These are phyloP conservation scores for Quercus engelmannii DNA, from an alignment of 306 rosid species.

Conservation along the genomic window DNA sequence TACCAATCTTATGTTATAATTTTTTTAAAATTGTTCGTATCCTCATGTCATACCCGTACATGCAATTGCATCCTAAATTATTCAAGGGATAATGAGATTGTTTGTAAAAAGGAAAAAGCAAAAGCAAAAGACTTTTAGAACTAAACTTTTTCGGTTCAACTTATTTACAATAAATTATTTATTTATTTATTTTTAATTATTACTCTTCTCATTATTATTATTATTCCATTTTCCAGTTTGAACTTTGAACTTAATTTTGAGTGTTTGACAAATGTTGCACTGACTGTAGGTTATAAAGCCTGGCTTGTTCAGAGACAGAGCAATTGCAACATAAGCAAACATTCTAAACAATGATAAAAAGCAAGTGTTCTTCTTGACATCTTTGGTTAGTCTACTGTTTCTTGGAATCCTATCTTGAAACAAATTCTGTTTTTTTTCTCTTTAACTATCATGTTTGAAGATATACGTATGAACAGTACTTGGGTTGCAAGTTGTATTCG, in stretches of 20 bases:
- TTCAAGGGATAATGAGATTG: no score
- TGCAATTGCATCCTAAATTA: no score
- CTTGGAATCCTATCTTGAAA: not conserved
- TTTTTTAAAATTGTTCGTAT: no score
- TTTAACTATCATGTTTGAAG: slow-evolving; percentile 5
- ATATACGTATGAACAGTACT: not conserved
- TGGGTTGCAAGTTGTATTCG: slow-evolving; percentile 20
- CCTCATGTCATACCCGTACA: no score
- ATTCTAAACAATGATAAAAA: not conserved
- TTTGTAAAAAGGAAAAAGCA: no score
- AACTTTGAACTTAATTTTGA: not conserved
- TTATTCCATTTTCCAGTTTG: not conserved
- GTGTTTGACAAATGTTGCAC: not conserved
- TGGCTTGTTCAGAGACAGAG: not conserved
- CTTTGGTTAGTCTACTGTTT: not conserved
- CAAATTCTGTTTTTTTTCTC: slow-evolving; percentile 29
- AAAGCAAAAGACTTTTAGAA: no score
- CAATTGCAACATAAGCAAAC: not conserved
- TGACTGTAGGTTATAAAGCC: not conserved
- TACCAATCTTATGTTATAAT: no score
- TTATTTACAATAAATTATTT: no score
- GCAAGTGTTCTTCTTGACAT: not conserved
- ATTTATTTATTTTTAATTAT: no score
- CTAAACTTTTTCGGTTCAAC: no score
- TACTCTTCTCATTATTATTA: no score